Conservation (phyloP, 805 yeast genomes). For the Spathaspora gorwiae region DNA sequence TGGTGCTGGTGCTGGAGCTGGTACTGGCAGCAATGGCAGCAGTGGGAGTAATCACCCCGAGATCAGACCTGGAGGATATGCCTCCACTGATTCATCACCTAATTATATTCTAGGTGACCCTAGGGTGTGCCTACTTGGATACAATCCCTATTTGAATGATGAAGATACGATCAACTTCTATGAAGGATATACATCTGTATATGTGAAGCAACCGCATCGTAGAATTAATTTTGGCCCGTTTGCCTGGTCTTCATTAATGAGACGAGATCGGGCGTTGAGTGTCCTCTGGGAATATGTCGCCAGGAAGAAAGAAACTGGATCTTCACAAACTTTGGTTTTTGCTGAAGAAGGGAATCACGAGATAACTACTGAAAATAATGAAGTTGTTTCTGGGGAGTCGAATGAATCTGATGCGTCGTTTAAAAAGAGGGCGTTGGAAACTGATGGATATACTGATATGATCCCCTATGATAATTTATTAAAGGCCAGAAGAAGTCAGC, state of each 20-base stretch:
- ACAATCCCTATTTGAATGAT: constrained; percentile 20
- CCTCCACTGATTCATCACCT: background rate
- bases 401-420: constrained; percentile 20
- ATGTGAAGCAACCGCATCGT: constrained; percentile 23
- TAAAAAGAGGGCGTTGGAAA: constrained; percentile 26
- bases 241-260: constrained; percentile 34
- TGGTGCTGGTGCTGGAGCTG: background rate
- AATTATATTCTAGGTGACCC: background rate
- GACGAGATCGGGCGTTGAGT: constrained; percentile 27
- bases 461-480: constrained; percentile 26
- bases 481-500: constrained; percentile 8
- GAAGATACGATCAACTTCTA: constrained; percentile 33
- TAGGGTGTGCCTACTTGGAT: constrained; percentile 11
- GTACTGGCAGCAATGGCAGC: no score
- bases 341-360: constrained; percentile 14
- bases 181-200: constrained; percentile 28
- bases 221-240: constrained; percentile 36
- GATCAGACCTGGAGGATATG: background rate
- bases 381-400: constrained; percentile 13
- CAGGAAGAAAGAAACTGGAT: constrained; percentile 17
- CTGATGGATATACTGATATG: constrained; percentile 31
- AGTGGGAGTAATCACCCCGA: background rate
- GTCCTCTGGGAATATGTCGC: constrained; percentile 30
- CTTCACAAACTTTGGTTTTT: constrained; percentile 15
- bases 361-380: constrained; percentile 19